These are phyloP conservation scores for Metarhizium rileyi DNA, from an alignment of 2,329 filamentous ascomycete genomes.

Conservation along the genomic window DNA sequence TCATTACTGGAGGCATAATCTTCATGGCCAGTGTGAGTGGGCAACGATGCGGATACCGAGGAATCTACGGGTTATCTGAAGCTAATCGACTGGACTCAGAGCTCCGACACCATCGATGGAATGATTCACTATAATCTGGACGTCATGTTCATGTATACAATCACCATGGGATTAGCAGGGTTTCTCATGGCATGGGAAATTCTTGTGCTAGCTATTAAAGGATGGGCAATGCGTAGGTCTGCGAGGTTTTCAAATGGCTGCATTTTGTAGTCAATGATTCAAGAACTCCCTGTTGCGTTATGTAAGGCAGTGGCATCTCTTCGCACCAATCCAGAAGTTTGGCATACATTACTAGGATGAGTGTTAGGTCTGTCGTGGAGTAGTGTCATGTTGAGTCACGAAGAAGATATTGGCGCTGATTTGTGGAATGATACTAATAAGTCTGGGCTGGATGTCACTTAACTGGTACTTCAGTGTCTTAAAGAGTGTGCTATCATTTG, in stretches of 20 bases:
- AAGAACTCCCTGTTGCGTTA: not conserved
- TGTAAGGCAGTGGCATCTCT: not conserved
- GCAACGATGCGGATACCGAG: not conserved
- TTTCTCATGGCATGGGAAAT: constrained; percentile 81
- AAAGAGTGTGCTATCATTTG: not conserved
- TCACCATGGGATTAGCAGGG: constrained; percentile 74
- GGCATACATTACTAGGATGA: not conserved
- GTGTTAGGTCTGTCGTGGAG: not conserved
- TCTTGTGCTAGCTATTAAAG: constrained; percentile 71
- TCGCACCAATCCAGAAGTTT: not conserved
- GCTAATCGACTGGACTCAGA: constrained; percentile 32
- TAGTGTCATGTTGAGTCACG: not conserved
- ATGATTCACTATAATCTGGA: constrained; percentile 71
- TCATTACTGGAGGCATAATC: constrained; percentile 78
- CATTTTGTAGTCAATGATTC: not conserved
- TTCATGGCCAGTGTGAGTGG: constrained; percentile 83
- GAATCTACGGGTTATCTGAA: not conserved
- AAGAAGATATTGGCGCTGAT: not conserved
- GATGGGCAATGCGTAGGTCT: constrained; percentile 56
- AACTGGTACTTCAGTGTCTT: not conserved
- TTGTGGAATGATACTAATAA: not conserved
- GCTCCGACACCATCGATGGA: constrained; percentile 64
- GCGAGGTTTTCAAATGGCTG: not conserved
- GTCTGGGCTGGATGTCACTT: not conserved
- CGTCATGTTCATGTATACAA: constrained; percentile 88